Conservation (phyloP, 164 flowering plant species). For the Malania oleifera region DNA sequence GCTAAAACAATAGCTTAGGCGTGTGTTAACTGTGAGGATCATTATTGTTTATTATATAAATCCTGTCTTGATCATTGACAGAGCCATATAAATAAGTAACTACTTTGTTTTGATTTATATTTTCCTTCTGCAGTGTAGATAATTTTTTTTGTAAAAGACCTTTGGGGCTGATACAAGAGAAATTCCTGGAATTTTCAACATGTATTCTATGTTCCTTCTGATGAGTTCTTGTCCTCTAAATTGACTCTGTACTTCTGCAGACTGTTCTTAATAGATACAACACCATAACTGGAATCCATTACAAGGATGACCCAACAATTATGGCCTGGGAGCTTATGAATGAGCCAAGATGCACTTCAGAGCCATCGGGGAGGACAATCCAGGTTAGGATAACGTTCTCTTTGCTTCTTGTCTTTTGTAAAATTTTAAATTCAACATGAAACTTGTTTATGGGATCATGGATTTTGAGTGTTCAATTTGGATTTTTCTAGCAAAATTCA, state of each 20-base stretch:
- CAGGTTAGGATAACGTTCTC: slow-evolving; percentile 37
- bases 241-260: slow-evolving; percentile 27
- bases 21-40: too few relatives aligned
- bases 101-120: too few relatives aligned
- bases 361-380: slow-evolving; percentile 70
- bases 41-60: too few relatives aligned
- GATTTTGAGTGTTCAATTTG: too few relatives aligned
- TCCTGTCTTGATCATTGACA: too few relatives aligned
- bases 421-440: neutral
- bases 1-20: too few relatives aligned
- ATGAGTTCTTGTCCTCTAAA: neutral
- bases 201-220: slow-evolving; percentile 1
- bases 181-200: neutral
- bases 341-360: slow-evolving; percentile 83
- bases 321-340: slow-evolving; percentile 99
- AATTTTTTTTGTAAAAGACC: too few relatives aligned
- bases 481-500: too few relatives aligned
- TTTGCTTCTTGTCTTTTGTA: neutral
- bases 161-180: too few relatives aligned
- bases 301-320: slow-evolving; percentile 86
- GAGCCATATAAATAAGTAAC: too few relatives aligned
- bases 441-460: too few relatives aligned
- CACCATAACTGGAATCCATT: slow-evolving; percentile 51
- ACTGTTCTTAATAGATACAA: slow-evolving; percentile 65
- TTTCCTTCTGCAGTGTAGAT: too few relatives aligned